Evolutionary conservation across 768 basidiomycete species (phyloP).

Genomic region (Multifurca ochricompacta): DNA sequence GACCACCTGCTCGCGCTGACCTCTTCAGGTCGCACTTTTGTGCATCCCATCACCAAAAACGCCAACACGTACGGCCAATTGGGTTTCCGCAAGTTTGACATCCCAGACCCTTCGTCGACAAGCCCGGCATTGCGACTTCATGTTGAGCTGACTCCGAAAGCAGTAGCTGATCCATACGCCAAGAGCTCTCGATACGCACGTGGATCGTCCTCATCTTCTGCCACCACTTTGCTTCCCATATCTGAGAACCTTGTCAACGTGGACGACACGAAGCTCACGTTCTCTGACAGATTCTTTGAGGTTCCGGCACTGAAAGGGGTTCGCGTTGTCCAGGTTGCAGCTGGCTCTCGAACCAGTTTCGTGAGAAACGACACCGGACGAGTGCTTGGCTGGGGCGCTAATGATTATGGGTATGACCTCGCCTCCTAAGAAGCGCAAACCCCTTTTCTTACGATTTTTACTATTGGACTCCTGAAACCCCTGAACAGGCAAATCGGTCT

Average conservation of each 20-base stretch:
- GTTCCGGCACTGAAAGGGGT: slow-evolving; percentile 65
- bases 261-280: slow-evolving; percentile 44
- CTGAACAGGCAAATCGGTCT: slow-evolving; percentile 68
- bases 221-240: slow-evolving; percentile 26
- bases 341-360: slow-evolving; percentile 69
- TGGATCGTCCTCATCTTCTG: slow-evolving; percentile 27
- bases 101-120: slow-evolving; percentile 31
- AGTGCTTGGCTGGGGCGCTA: slow-evolving; percentile 86
- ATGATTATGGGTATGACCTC: slow-evolving; percentile 63
- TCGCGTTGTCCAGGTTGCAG: slow-evolving; percentile 57
- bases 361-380: slow-evolving; percentile 58
- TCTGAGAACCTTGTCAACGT: slow-evolving; percentile 18
- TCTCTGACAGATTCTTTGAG: slow-evolving; percentile 65
- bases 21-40: slow-evolving; percentile 67
- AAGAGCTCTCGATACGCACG: slow-evolving; percentile 39
- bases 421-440: not conserved
- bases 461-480: too few species aligned
- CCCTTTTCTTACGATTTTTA: not conserved
- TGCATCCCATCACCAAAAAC: slow-evolving; percentile 61
- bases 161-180: slow-evolving; percentile 42
- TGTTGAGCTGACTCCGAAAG: slow-evolving; percentile 52
- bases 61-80: slow-evolving; percentile 84
- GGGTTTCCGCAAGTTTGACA: slow-evolving; percentile 59
- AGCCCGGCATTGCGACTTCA: slow-evolving; percentile 30
- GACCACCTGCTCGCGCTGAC: slow-evolving; percentile 69